Evolutionary conservation across 2,329 filamentous ascomycete species (phyloP), one percentile per base, ranked within the genome.

Genomic region (Cytospora leucostoma): DNA sequence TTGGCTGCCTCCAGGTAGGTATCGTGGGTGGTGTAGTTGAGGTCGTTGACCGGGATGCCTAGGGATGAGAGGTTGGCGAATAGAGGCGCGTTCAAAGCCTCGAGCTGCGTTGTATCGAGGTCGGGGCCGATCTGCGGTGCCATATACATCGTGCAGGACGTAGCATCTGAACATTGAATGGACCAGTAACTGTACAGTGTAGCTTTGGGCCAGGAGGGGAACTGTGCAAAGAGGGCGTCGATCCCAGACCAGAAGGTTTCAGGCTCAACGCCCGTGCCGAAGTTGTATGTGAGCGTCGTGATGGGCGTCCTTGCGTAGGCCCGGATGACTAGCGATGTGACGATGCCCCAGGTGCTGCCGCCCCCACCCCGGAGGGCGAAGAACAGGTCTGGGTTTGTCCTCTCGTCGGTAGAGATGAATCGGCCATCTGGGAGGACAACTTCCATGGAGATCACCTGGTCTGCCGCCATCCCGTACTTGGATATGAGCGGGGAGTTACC

Each of bases 401-500:
- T 73, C 38, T 71, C 69, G 54, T 73, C 78, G 40, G 75, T 79
- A 49, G 79, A 77, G 4, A 82, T 70, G 27, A 79, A 74, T 5
- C 72, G 67, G 15, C 82, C 82, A 63, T 77, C 75, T 12, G 80
- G 75, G 7, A 78, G 78, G 8, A 84, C 77, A 15, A 84, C 74
- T 61, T 84, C 75, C 64, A 81, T 73, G 35, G 77, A 73, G 17
- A 84, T 72, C 8, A 82, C 75, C 62, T 83, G 78, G 68, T 84
- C 82, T 7, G 79, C 75, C 2, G 74, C 82, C 70, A 84, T 78
- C 65, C 84, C 77, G 66, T 81, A 81, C 44, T 80, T 70, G 59
- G 76, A 76, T 12, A 79, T 79, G 59, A 87, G 68, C 2, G 82
- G 82, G 12, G 79, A 81, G 70, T 87, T 82, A 0, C 84, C 84